Evolutionary conservation across 257 asterid species (phyloP), one percentile per base, ranked within the genome.

Genomic region (Handroanthus guayacan): DNA sequence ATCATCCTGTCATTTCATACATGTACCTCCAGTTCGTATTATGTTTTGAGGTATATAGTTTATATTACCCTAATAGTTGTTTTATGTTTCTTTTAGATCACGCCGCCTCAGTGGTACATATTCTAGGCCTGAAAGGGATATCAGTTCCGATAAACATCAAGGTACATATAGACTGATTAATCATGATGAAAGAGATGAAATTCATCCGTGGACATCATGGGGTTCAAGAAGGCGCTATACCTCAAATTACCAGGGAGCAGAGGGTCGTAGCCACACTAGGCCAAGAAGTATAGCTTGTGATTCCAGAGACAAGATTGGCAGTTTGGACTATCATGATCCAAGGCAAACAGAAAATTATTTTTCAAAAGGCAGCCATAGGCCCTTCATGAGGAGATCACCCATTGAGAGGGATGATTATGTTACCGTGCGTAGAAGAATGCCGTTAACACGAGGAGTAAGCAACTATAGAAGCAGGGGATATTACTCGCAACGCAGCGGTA

Each of bases 371-470:
- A 61, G 60, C 75, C 79, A 86, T 45, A 84, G 89, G 78, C 89
- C 89, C 17, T 16, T 74, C 37, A 71, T 71, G 74, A 89, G 91
- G 82, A 86, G 94, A 78, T 86, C 90, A 41, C 87, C 88, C 1
- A 64, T 55, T 25, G 91, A 86, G 69, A 72, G 88, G 80, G 97
- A 84, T 67, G 91, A 80, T 60, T 75, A 75, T 76, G 80, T 78
- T 70, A 85, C 75, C 12, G 76, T 78, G 25, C 82, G 75, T 50
- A 87, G 91, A 78, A 84, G 91, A 80, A 52, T 81, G 25, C 85
- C 79, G 0, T 80, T 64, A 14, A 71, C 80, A n/a, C 82, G 79
- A 58, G 90, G 84, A 43, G 75, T 55, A 10, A 60, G 82, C 69
- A 80, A 78, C 75, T 75, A 84, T 5, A 72, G 90, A 77, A 75